Conservation (phyloP, 2,329 filamentous ascomycete genomes). For the Hymenoscyphus fraxineus region DNA sequence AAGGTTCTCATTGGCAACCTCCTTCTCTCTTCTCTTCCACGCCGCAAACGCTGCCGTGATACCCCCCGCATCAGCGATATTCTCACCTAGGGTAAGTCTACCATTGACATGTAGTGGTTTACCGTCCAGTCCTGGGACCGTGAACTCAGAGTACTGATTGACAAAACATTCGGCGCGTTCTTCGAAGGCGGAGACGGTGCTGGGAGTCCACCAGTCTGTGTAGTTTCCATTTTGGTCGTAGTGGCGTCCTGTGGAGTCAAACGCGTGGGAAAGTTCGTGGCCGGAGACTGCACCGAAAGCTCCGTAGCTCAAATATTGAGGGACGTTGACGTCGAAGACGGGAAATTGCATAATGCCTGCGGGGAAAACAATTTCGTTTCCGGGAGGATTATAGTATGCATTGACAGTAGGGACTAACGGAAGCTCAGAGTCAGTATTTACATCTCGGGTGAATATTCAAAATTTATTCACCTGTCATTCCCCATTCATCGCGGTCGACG, state of each 20-base stretch:
- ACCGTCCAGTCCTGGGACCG: conserved; percentile 52
- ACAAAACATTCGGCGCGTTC: conserved; percentile 62
- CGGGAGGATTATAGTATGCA: conserved; percentile 58
- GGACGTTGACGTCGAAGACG: conserved; percentile 59
- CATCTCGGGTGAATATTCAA: too few relatives aligned
- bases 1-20: conserved; percentile 49
- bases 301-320: conserved; percentile 65
- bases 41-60: conserved; percentile 59
- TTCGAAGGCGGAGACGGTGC: conserved; percentile 55
- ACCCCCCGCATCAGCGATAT: conserved; percentile 69
- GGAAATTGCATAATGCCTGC: conserved; percentile 68
- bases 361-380: conserved; percentile 65
- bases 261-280: conserved; percentile 68
- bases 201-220: conserved; percentile 63
- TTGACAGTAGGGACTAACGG: conserved; percentile 53
- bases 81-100: conserved; percentile 61
- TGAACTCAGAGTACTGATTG: conserved; percentile 62
- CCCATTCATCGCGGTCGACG: conserved; percentile 57
- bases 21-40: conserved; percentile 57
- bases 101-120: conserved; percentile 60
- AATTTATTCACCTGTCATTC: conserved; percentile 41
- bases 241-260: conserved; percentile 62
- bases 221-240: conserved; percentile 63
- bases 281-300: conserved; percentile 64
- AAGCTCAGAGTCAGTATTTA: too few relatives aligned